These are phyloP conservation scores for Gynochthodes officinalis DNA, from an alignment of 257 asterid genomes.

Conservation along the genomic window DNA sequence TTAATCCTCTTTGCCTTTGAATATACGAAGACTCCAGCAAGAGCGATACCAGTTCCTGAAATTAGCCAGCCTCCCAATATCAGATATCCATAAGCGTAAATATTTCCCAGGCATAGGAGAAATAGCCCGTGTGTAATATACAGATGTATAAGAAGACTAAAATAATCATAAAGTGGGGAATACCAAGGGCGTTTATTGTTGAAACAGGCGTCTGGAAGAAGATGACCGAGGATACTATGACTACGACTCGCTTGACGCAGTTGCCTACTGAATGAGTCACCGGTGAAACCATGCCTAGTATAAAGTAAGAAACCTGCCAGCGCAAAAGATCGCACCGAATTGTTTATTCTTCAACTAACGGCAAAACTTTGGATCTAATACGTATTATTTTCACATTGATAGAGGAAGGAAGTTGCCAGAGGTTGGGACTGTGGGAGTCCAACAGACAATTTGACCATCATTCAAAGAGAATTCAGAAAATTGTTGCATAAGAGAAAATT, in stretches of 20 bases:
- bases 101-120: not conserved
- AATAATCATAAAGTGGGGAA: not conserved
- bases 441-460: not conserved
- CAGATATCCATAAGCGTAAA: not conserved
- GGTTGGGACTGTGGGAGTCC: not conserved
- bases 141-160: too few species aligned
- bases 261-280: slow-evolving; percentile 92
- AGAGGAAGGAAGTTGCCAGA: too few species aligned
- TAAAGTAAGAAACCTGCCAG: slow-evolving; percentile 70
- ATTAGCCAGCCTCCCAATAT: not conserved
- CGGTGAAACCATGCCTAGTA: slow-evolving; percentile 73
- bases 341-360: too few species aligned
- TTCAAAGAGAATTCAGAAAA: too few species aligned
- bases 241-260: slow-evolving; percentile 80
- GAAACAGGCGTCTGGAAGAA: slow-evolving; percentile 71
- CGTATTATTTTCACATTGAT: too few species aligned
- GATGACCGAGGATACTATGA: slow-evolving; percentile 69
- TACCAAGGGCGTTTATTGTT: slow-evolving; percentile 54
- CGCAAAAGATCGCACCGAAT: not conserved
- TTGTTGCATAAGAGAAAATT: too few species aligned
- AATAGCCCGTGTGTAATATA: too few species aligned
- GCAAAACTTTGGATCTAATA: not conserved
- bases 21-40: slow-evolving; percentile 74
- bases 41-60: slow-evolving; percentile 82
- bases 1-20: slow-evolving; percentile 71